A percentile compares a stretch with the other conserved stretches of the same genome.
Conservation (phyloP, 495 filamentous ascomycete genomes). For the Zalerion maritima region DNA sequence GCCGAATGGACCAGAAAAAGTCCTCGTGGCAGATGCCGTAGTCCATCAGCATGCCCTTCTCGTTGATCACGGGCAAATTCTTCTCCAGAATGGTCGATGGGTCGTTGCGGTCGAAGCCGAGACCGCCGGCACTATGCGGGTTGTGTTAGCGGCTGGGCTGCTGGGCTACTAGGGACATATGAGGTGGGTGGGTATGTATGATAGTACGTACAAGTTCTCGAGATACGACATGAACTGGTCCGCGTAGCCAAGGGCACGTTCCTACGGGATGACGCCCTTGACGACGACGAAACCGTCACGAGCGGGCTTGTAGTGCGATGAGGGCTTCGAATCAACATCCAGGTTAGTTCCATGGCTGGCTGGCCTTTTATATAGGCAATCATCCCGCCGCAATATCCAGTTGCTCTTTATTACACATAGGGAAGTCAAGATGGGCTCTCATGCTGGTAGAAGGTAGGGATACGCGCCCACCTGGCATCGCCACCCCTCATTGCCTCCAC, state of each 20-base stretch:
- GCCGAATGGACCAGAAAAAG: constrained; percentile 27
- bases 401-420: too few species aligned
- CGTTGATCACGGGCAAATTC: constrained; percentile 26
- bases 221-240: constrained; percentile 23
- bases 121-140: constrained; percentile 17
- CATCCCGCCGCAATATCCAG: too few species aligned
- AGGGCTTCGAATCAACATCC: too few species aligned
- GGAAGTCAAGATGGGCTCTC: too few species aligned
- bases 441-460: too few species aligned
- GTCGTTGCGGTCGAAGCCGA: constrained; percentile 25
- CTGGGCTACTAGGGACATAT: constrained; percentile 1
- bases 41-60: constrained; percentile 27
- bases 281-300: constrained; percentile 29
- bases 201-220: constrained; percentile 27
- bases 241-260: constrained; percentile 22
- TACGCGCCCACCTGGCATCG: too few species aligned
- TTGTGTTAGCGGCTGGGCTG: too few species aligned
- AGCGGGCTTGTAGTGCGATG: constrained; percentile 16
- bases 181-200: background rate
- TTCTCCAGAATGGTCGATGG: constrained; percentile 19
- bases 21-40: constrained; percentile 29
- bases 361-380: too few species aligned
- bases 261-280: constrained; percentile 28
- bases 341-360: too few species aligned
- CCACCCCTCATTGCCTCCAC: too few species aligned